Conservation (phyloP, 805 yeast genomes). For the Starmerella vaccinii region DNA sequence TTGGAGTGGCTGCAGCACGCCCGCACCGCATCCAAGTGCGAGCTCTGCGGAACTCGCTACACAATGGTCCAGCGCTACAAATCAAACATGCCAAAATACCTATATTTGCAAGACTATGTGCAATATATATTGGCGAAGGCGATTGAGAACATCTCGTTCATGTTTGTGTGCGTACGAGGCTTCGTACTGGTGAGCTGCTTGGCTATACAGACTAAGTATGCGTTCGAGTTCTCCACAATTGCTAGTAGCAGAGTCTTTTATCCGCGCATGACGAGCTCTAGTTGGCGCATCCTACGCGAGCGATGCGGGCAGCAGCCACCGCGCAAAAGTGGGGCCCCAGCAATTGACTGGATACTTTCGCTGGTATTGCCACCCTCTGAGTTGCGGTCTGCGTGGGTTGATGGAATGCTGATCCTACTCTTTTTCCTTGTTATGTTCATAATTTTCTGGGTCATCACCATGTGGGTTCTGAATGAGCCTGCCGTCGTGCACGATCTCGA, state of each 20-base stretch:
- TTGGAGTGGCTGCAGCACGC: conserved; percentile 76
- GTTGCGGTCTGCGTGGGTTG: conserved; percentile 11
- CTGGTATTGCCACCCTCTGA: conserved; percentile 10
- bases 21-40: conserved; percentile 59
- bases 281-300: conserved; percentile 11
- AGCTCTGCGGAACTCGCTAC: conserved; percentile 73
- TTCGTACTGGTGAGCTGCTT: conserved; percentile 19
- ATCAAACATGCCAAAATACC: conserved; percentile 50
- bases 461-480: conserved; percentile 18
- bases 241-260: background rate
- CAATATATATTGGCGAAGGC: background rate
- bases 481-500: conserved; percentile 21
- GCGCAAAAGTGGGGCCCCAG: conserved; percentile 21
- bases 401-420: conserved; percentile 13
- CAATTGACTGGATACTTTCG: conserved; percentile 17
- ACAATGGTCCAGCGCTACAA: conserved; percentile 56
- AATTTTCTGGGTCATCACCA: conserved; percentile 12
- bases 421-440: conserved; percentile 2
- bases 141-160: conserved; percentile 6
- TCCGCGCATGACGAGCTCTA: background rate
- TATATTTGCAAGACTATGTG: conserved; percentile 42
- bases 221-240: conserved; percentile 4
- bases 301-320: conserved; percentile 22
- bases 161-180: conserved; percentile 16
- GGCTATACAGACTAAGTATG: conserved; percentile 12